Percentiles rank a stretch among this genome's conserved stretches.
These are phyloP conservation scores for Micractinium sp. DNA, from an alignment of 139 green algal species.

Conservation along the genomic window DNA sequence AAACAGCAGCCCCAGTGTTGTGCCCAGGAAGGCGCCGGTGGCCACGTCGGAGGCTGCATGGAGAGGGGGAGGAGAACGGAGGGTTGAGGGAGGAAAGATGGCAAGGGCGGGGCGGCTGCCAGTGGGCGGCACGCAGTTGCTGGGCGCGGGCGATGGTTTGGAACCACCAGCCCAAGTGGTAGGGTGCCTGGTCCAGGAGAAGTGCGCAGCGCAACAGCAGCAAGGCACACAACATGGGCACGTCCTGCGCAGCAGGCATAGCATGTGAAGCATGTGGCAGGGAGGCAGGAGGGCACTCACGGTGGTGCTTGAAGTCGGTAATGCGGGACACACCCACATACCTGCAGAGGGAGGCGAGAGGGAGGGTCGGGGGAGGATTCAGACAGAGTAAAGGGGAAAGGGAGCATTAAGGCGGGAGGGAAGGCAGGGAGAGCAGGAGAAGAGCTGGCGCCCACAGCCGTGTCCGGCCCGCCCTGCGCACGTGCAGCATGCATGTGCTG, in stretches of 20 bases:
- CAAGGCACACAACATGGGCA: no score
- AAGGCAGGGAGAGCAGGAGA: no score
- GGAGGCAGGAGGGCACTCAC: neutral
- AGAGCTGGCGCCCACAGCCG: no score
- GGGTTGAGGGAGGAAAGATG: neutral
- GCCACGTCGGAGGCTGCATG: conserved; percentile 32
- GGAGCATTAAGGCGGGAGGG: no score
- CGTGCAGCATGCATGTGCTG: neutral
- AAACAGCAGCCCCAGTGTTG: conserved; percentile 28
- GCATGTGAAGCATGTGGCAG: neutral
- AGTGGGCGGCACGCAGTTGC: neutral
- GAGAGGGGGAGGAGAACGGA: neutral
- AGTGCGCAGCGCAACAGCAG: neutral
- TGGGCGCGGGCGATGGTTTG: no score
- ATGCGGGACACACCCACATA: conserved; percentile 41
- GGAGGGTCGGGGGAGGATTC: no score
- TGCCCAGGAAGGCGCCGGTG: conserved; percentile 39
- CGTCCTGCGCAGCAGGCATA: neutral
- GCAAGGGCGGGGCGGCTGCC: neutral
- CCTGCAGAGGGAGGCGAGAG: conserved; percentile 2
- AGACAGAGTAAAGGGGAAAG: neutral
- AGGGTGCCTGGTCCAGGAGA: neutral
- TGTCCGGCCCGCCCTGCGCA: no score
- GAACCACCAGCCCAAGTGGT: no score
- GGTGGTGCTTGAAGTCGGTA: conserved; percentile 48